A percentile compares a stretch with the other conserved stretches of the same genome.
Evolutionary conservation across 1,284 basidiomycete genomes (phyloP).

Genomic region (Trichosporon coremiiforme): DNA sequence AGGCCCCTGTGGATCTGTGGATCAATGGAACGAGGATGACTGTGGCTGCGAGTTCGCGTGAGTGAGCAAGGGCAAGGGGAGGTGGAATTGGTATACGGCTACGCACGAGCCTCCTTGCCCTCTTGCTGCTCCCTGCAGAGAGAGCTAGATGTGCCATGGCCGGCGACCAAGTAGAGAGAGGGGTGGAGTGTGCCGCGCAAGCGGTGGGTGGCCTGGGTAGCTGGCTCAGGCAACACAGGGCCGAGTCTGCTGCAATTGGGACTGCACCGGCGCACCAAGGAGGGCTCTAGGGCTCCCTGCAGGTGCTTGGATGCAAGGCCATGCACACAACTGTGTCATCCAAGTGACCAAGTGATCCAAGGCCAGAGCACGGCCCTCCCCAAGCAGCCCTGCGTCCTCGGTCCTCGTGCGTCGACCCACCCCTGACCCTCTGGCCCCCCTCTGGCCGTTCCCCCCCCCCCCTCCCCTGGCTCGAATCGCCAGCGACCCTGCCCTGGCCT

Average conservation of each 20-base stretch:
- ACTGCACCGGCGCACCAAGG: neutral
- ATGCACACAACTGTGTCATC: neutral
- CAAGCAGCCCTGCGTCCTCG: neutral
- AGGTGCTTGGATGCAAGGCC: neutral
- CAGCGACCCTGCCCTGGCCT: neutral
- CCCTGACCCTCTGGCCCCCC: neutral
- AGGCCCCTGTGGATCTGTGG: conserved; percentile 1
- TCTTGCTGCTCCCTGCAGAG: neutral
- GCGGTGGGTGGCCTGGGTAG: no score
- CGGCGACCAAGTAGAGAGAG: neutral
- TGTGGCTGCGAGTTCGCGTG: neutral
- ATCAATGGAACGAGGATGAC: neutral
- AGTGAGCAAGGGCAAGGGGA: neutral
- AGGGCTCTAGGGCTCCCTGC: neutral
- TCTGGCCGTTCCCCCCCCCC: neutral
- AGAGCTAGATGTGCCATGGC: neutral
- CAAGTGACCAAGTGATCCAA: neutral
- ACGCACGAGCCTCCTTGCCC: neutral
- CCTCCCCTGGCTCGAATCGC: neutral
- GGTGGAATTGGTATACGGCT: conserved; percentile 4
- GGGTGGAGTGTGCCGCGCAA: neutral
- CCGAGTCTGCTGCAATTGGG: conserved; percentile 7
- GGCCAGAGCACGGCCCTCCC: conserved; percentile 11
- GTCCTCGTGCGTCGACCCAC: neutral
- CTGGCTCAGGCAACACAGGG: neutral